These are phyloP conservation scores for Aspergillus aculeatus DNA, from an alignment of 2,329 filamentous ascomycete species.

Conservation along the genomic window DNA sequence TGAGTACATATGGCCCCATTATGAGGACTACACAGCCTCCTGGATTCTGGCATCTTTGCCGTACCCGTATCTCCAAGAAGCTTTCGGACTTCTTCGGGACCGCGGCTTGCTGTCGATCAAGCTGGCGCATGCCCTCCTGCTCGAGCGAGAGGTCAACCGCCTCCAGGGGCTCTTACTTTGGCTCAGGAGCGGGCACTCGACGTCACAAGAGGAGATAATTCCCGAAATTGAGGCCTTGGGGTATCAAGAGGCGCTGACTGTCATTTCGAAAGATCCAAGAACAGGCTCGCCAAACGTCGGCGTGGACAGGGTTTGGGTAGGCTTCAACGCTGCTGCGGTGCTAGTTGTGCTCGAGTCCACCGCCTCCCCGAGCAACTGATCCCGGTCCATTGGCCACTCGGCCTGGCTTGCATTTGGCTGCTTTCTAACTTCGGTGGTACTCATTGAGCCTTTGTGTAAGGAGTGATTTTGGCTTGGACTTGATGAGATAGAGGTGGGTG, in stretches of 20 bases:
- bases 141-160: constrained; percentile 32
- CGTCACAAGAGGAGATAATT: not conserved
- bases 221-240: constrained; percentile 19
- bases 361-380: not conserved
- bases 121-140: constrained; percentile 23
- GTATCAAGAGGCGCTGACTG: constrained; percentile 21
- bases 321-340: constrained; percentile 2
- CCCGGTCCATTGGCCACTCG: not conserved
- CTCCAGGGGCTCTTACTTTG: constrained; percentile 20
- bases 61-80: constrained; percentile 21
- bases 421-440: no score
- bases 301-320: constrained; percentile 21
- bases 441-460: no score
- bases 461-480: no score
- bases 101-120: constrained; percentile 14
- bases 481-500: no score
- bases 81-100: constrained; percentile 21
- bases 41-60: constrained; percentile 31
- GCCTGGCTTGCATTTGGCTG: not conserved
- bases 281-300: constrained; percentile 8
- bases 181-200: not conserved
- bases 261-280: not conserved
- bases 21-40: constrained; percentile 22
- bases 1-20: constrained; percentile 15
- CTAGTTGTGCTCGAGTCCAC: not conserved